Evolutionary conservation across 2,329 filamentous ascomycete species (phyloP).

Genomic region (Pestalotiopsis fici): DNA sequence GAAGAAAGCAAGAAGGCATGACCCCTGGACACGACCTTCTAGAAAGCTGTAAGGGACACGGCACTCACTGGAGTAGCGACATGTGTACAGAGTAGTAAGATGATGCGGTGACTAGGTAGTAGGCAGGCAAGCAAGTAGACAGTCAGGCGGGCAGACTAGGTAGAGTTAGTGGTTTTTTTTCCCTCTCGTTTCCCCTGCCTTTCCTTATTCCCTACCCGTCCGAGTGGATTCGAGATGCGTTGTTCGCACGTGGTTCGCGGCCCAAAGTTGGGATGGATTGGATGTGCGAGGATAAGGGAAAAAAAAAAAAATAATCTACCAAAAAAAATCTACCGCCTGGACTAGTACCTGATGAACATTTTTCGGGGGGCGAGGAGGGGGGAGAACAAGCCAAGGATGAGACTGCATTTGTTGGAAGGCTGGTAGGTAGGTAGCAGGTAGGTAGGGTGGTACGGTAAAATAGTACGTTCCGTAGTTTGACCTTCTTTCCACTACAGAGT

Average conservation of each 20-base stretch:
- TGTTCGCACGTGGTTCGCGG: slow-evolving; percentile 9
- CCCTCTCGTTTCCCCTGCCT: too few relatives aligned
- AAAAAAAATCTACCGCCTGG: background rate
- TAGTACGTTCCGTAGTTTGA: background rate
- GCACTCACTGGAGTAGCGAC: slow-evolving; percentile 1
- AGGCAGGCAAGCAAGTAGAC: background rate
- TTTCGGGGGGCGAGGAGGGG: background rate
- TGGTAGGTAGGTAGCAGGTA: too few relatives aligned
- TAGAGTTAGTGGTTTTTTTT: background rate
- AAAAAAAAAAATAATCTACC: background rate
- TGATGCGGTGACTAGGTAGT: background rate
- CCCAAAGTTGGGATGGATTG: background rate
- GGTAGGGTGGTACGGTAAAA: background rate
- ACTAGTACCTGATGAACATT: background rate
- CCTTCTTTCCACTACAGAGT: too few relatives aligned
- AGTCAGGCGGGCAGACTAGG: too few relatives aligned
- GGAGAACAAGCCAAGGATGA: background rate
- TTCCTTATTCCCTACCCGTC: background rate
- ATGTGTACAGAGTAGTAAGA: background rate
- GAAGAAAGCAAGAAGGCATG: background rate
- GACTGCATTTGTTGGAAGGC: background rate
- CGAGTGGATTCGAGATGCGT: background rate
- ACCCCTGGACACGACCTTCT: background rate
- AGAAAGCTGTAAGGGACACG: background rate
- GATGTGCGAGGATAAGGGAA: background rate